These are phyloP conservation scores for Penicillium verhagenii DNA, from an alignment of 495 filamentous ascomycete genomes.

Conservation along the genomic window DNA sequence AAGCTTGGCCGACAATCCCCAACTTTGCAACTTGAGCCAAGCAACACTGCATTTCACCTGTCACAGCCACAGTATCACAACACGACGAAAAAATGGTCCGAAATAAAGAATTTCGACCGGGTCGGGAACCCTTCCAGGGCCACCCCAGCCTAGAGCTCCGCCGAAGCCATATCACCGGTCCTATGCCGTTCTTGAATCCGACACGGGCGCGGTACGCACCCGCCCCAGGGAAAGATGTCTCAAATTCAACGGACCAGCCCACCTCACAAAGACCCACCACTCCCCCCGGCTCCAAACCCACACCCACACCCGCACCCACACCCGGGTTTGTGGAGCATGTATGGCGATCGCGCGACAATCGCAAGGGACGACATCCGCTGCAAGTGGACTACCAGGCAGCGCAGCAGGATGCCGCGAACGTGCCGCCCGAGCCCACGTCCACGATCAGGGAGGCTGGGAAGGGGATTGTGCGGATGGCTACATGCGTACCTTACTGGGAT, in stretches of 20 bases:
- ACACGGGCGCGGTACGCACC: conserved; percentile 17
- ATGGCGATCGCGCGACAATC: conserved; percentile 68
- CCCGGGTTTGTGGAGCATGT: conserved; percentile 33
- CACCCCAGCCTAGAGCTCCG: conserved; percentile 13
- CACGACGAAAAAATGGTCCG: conserved; percentile 14
- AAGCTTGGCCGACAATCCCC: conserved; percentile 7
- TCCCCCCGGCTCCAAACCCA: too few relatives aligned
- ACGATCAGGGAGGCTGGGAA: conserved; percentile 33
- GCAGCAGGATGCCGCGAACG: conserved; percentile 21
- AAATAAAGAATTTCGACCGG: conserved; percentile 18
- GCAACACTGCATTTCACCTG: not conserved
- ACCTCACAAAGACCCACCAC: too few relatives aligned
- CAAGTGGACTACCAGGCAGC: conserved; percentile 36
- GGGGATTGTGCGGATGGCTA: conserved; percentile 57
- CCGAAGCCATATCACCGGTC: conserved; percentile 19
- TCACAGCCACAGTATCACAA: too few relatives aligned
- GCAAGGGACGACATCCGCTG: conserved; percentile 66
- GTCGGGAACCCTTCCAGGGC: conserved; percentile 13
- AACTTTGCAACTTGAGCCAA: not conserved
- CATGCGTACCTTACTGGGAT: conserved; percentile 63
- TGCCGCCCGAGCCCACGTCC: conserved; percentile 45
- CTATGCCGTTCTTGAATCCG: conserved; percentile 24
- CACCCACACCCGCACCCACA: conserved; percentile 3
- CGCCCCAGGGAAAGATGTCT: not conserved
- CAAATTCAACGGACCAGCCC: not conserved